These are phyloP conservation scores for Arxiozyma heterogenica DNA, from an alignment of 1,139 yeast species.

Conservation along the genomic window DNA sequence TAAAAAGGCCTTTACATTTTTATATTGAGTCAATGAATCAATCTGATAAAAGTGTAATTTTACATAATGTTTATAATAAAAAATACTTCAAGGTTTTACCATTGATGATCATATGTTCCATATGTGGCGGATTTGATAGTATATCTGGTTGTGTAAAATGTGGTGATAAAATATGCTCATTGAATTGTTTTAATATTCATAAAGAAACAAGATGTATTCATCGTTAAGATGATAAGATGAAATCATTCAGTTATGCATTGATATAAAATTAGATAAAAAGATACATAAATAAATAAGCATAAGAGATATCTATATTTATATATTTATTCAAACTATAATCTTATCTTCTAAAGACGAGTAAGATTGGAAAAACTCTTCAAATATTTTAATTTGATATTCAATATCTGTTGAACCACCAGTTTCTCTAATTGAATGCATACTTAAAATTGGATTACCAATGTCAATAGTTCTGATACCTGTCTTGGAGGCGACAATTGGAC, in stretches of 20 bases:
- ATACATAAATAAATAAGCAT: not conserved
- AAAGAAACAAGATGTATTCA: constrained; percentile 29
- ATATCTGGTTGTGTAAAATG: constrained; percentile 30
- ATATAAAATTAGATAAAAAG: not conserved
- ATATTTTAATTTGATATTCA: constrained; percentile 50
- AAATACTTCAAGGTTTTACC: constrained; percentile 29
- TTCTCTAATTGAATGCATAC: constrained; percentile 94
- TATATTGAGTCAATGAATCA: constrained; percentile 29
- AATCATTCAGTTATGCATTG: too few species aligned
- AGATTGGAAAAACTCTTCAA: constrained; percentile 51
- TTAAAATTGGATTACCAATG: constrained; percentile 85
- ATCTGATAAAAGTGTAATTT: constrained; percentile 25
- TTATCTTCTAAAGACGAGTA: constrained; percentile 19
- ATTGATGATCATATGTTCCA: constrained; percentile 28
- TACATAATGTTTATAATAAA: constrained; percentile 27
- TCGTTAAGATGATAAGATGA: constrained; percentile 5
- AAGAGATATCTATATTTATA: not conserved
- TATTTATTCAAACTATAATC: constrained; percentile 11
- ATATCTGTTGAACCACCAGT: constrained; percentile 81
- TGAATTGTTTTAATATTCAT: constrained; percentile 27
- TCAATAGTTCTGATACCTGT: constrained; percentile 86
- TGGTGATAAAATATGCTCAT: constrained; percentile 27
- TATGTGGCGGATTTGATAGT: constrained; percentile 29
- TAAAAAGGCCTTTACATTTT: constrained; percentile 26
- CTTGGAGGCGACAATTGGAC: constrained; percentile 84